phyloP scores from a whole-genome alignment of 371 early-diverging fungal species.

The Haplosporangium sp. region DNA sequence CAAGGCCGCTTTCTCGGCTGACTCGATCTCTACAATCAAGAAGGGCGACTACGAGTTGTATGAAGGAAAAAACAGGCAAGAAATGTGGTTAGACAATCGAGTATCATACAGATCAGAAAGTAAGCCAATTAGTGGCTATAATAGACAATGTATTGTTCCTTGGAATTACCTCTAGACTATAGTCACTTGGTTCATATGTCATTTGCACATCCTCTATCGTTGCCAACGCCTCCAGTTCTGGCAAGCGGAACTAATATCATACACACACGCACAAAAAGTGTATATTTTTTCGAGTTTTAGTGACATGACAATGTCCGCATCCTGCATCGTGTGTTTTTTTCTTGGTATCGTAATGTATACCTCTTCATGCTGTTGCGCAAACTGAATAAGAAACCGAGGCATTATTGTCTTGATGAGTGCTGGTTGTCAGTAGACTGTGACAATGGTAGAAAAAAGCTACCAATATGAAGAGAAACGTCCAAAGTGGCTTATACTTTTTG shows the following conservation, averaged over 20 bases:
- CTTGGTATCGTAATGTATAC: constrained; percentile 1
- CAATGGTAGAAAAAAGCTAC: background rate
- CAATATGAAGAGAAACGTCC: background rate
- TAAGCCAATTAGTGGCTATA: background rate
- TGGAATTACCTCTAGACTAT: constrained; percentile 63
- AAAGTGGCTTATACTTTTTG: constrained; percentile 11
- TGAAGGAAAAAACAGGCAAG: background rate
- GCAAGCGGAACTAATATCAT: constrained; percentile 71
- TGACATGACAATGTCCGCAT: background rate
- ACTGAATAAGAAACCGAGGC: constrained; percentile 56
- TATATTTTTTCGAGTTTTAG: background rate
- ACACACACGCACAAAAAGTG: background rate
- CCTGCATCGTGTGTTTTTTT: background rate
- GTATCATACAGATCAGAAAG: background rate
- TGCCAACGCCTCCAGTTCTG: constrained; percentile 87
- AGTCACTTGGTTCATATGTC: constrained; percentile 63
- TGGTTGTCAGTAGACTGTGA: background rate
- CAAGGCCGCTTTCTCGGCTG: constrained; percentile 74
- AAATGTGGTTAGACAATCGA: background rate
- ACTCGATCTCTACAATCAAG: constrained; percentile 77
- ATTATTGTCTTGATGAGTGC: constrained; percentile 4
- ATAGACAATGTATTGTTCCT: background rate
- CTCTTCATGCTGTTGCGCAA: constrained; percentile 56
- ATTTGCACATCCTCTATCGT: constrained; percentile 74
- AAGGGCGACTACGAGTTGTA: constrained; percentile 74